A percentile compares a stretch with the other conserved stretches of the same genome.
Evolutionary conservation across 2,329 filamentous ascomycete genomes (phyloP).

Genomic region (Neurospora sp.): DNA sequence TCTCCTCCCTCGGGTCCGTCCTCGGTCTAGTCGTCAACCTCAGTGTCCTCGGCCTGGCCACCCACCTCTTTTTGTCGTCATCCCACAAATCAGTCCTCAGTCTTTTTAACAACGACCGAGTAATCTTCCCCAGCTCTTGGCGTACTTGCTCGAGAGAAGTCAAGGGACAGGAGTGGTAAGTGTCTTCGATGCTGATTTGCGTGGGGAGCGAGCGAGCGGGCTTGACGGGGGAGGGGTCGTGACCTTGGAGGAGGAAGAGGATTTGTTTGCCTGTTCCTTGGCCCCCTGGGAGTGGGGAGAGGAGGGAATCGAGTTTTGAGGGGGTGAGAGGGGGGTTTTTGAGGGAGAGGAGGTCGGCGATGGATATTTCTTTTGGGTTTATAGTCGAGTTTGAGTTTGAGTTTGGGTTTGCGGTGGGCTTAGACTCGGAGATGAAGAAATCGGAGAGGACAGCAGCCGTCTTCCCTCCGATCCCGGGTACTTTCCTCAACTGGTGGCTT

Average conservation of each 20-base stretch:
- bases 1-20: slow-evolving; percentile 15
- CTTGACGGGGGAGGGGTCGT: slow-evolving; percentile 66
- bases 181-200: slow-evolving; percentile 93
- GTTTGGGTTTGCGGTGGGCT: slow-evolving; percentile 24
- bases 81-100: slow-evolving; percentile 70
- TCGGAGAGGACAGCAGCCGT: slow-evolving; percentile 48
- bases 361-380: slow-evolving; percentile 42
- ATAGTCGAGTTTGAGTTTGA: slow-evolving; percentile 25
- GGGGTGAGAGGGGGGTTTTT: slow-evolving; percentile 50
- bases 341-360: slow-evolving; percentile 51
- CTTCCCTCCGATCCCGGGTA: slow-evolving; percentile 81
- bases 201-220: slow-evolving; percentile 62
- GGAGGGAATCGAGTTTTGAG: slow-evolving; percentile 54
- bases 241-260: slow-evolving; percentile 59
- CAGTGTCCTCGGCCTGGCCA: slow-evolving; percentile 71
- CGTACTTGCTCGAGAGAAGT: slow-evolving; percentile 53
- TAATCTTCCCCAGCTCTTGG: slow-evolving; percentile 59
- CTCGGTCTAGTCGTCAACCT: slow-evolving; percentile 66
- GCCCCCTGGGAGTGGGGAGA: slow-evolving; percentile 31
- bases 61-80: slow-evolving; percentile 48
- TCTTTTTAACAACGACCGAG: slow-evolving; percentile 61
- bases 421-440: slow-evolving; percentile 34
- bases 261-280: not conserved
- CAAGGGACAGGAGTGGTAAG: slow-evolving; percentile 55
- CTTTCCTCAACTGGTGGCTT: slow-evolving; percentile 61